Conservation (phyloP, 106 monocot genomes). For the Triglochin maritima region DNA sequence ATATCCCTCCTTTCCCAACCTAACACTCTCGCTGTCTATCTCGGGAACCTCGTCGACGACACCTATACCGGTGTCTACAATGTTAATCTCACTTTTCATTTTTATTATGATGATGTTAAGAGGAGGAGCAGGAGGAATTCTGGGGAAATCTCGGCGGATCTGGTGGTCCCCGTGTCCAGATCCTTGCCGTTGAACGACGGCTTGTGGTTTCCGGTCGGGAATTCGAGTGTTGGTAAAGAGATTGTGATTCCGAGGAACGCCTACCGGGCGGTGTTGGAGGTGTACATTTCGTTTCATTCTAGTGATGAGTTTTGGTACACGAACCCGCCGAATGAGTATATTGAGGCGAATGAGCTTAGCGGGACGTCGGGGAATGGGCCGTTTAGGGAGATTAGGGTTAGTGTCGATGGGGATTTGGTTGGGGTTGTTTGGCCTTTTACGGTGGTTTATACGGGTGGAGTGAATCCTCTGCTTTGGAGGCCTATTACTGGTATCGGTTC, state of each 20-base stretch:
- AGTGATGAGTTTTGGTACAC: constrained; percentile 87
- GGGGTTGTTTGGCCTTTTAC: constrained; percentile 92
- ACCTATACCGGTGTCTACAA: constrained; percentile 65
- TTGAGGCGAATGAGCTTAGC: constrained; percentile 46
- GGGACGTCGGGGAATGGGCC: constrained; percentile 44
- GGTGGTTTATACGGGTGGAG: constrained; percentile 79
- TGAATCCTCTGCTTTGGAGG: constrained; percentile 90
- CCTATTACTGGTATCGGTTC: constrained; percentile 89
- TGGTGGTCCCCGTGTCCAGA: constrained; percentile 74
- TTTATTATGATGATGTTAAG: constrained; percentile 17
- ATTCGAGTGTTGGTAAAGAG: constrained; percentile 34
- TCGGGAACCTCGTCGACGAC: constrained; percentile 50
- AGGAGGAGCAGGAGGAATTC: background rate
- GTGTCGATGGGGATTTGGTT: constrained; percentile 45
- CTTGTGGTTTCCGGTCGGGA: constrained; percentile 61
- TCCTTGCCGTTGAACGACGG: constrained; percentile 59
- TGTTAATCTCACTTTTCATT: constrained; percentile 50
- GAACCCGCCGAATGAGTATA: constrained; percentile 64
- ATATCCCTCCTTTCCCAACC: constrained; percentile 27
- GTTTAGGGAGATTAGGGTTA: constrained; percentile 61
- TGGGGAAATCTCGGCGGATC: constrained; percentile 34
- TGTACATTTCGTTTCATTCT: constrained; percentile 67
- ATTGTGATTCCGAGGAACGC: constrained; percentile 51
- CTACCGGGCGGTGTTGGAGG: constrained; percentile 75
- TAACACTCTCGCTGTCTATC: constrained; percentile 47